Conservation (phyloP, 768 basidiomycete species). For the Xanthoconium purpureum region DNA sequence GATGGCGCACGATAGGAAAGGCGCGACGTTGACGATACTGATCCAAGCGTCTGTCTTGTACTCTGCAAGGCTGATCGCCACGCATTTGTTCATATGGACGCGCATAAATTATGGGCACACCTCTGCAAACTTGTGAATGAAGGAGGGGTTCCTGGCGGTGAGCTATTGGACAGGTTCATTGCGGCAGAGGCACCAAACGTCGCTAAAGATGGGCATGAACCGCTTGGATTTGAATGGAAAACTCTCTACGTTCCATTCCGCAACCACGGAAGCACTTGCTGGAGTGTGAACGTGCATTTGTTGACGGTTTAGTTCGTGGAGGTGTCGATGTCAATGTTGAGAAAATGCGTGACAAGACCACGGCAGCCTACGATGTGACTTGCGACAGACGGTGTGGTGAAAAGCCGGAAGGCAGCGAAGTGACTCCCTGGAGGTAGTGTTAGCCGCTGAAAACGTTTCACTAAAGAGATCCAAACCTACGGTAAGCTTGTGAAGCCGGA, state of each 20-base stretch:
- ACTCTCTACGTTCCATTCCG: slow-evolving; percentile 71
- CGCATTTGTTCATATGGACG: slow-evolving; percentile 86
- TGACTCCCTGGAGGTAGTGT: slow-evolving; percentile 58
- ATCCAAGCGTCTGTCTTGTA: slow-evolving; percentile 98
- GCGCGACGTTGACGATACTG: slow-evolving; percentile 91
- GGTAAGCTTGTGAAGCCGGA: slow-evolving; percentile 67
- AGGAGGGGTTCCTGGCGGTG: slow-evolving; percentile 65
- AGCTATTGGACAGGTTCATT: slow-evolving; percentile 76
- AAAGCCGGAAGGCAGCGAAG: slow-evolving; percentile 87
- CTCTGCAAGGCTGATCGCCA: slow-evolving; percentile 80
- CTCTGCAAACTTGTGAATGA: slow-evolving; percentile 66
- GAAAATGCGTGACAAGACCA: slow-evolving; percentile 69
- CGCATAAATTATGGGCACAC: slow-evolving; percentile 91
- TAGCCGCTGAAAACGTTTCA: slow-evolving; percentile 1
- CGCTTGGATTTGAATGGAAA: slow-evolving; percentile 94
- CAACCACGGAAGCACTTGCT: slow-evolving; percentile 14
- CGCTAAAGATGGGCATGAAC: slow-evolving; percentile 92
- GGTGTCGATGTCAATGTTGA: slow-evolving; percentile 84
- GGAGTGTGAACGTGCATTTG: slow-evolving; percentile 48
- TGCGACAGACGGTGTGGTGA: slow-evolving; percentile 86
- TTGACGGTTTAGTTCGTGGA: slow-evolving; percentile 87
- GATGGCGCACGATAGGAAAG: slow-evolving; percentile 84
- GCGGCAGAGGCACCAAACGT: slow-evolving; percentile 81
- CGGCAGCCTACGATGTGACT: slow-evolving; percentile 72
- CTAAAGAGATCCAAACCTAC: slow-evolving; percentile 49